phyloP scores from a whole-genome alignment of 192 early-diverging fungal genomes.

The Polychytrium aggregatum region DNA sequence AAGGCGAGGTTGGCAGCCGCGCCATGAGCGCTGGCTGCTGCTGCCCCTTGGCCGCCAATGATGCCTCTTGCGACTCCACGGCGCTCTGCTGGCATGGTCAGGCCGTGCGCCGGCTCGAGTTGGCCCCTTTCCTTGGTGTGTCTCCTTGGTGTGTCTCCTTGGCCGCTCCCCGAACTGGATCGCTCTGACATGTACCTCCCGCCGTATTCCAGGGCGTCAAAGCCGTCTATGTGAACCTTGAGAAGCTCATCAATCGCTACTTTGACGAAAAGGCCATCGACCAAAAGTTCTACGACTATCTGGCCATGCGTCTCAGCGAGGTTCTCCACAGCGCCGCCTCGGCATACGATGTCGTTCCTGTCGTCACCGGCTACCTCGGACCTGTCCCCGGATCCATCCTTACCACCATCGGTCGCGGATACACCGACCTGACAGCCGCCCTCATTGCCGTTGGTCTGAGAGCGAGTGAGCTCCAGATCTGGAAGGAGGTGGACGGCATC shows the following conservation, averaged over 20 bases:
- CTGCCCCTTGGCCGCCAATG: too few relatives aligned
- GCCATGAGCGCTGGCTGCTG: too few relatives aligned
- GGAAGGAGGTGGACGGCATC: constrained; percentile 99
- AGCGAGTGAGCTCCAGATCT: constrained; percentile 92
- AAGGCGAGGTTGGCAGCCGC: too few relatives aligned
- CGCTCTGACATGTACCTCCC: too few relatives aligned
- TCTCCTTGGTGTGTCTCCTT: neutral
- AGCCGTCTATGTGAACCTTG: constrained; percentile 76
- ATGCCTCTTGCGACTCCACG: too few relatives aligned
- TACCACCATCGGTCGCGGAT: constrained; percentile 87
- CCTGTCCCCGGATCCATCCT: constrained; percentile 89
- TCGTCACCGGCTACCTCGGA: constrained; percentile 98
- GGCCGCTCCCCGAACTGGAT: too few relatives aligned
- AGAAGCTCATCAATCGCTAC: constrained; percentile 66
- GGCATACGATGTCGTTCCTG: too few relatives aligned
- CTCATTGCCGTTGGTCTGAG: constrained; percentile 79
- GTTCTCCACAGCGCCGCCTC: too few relatives aligned
- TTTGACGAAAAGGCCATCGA: constrained; percentile 74
- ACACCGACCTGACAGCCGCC: constrained; percentile 95
- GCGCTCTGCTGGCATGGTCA: too few relatives aligned
- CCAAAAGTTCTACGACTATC: constrained; percentile 95
- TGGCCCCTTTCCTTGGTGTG: neutral
- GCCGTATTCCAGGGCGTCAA: constrained; percentile 70
- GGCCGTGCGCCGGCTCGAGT: too few relatives aligned
- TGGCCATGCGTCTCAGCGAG: constrained; percentile 56